phyloP scores from a whole-genome alignment of 1,284 basidiomycete genomes.

The Chondrostereum purpureum region DNA sequence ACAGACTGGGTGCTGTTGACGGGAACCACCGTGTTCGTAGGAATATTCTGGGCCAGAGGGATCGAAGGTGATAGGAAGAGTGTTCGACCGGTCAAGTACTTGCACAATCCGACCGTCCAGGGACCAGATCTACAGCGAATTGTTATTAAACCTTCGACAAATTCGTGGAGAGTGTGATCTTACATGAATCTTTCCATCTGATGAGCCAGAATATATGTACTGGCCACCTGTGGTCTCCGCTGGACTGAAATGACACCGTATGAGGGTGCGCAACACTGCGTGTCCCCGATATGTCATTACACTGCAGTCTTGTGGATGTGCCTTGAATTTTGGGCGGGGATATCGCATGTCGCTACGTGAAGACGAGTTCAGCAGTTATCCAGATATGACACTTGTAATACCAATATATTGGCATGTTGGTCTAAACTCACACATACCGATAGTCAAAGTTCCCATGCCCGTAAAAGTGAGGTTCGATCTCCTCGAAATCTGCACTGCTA shows the following conservation, averaged over 20 bases:
- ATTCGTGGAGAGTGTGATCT: slow-evolving; percentile 19
- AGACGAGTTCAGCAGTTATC: slow-evolving; percentile 3
- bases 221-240: slow-evolving; percentile 84
- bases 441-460: slow-evolving; percentile 77
- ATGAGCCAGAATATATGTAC: slow-evolving; percentile 91
- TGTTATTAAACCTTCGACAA: neutral
- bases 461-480: slow-evolving; percentile 44
- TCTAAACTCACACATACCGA: slow-evolving; percentile 37
- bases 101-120: slow-evolving; percentile 83
- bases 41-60: slow-evolving; percentile 52
- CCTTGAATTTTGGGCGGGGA: slow-evolving; percentile 51
- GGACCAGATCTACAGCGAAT: slow-evolving; percentile 75
- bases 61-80: slow-evolving; percentile 65
- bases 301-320: slow-evolving; percentile 81
- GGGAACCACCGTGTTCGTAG: slow-evolving; percentile 13
- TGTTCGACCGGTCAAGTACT: slow-evolving; percentile 76
- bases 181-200: slow-evolving; percentile 80
- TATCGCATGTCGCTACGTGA: slow-evolving; percentile 54
- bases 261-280: slow-evolving; percentile 86
- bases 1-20: slow-evolving; percentile 34
- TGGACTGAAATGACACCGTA: slow-evolving; percentile 94
- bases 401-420: neutral
- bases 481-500: slow-evolving; percentile 62
- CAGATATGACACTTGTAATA: neutral
- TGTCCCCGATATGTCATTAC: slow-evolving; percentile 97